These are phyloP conservation scores for Leccinum pachyderme DNA, from an alignment of 1,284 basidiomycete genomes.

Conservation along the genomic window DNA sequence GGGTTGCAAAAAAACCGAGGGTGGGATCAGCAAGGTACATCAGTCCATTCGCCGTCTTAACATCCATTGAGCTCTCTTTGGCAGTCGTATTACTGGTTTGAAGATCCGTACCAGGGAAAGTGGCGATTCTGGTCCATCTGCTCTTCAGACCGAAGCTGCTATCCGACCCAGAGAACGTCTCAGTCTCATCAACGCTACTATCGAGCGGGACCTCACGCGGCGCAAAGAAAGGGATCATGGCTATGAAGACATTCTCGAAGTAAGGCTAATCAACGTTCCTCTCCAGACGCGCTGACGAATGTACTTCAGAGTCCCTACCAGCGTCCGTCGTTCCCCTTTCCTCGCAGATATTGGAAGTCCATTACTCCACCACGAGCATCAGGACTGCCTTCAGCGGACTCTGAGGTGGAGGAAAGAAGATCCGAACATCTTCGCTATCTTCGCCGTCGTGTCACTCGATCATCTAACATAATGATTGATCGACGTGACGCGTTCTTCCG, in stretches of 20 bases:
- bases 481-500: conserved; percentile 48
- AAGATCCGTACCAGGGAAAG: conserved; percentile 47
- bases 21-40: conserved; percentile 40
- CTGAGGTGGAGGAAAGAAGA: conserved; percentile 33
- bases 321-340: conserved; percentile 43
- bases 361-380: conserved; percentile 41
- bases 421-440: conserved; percentile 49
- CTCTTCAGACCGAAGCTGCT: conserved; percentile 43
- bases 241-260: conserved; percentile 87
- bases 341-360: conserved; percentile 64
- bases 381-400: conserved; percentile 34
- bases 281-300: conserved; percentile 1
- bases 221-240: conserved; percentile 76
- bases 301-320: conserved; percentile 60
- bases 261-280: conserved; percentile 34
- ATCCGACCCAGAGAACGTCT: conserved; percentile 68
- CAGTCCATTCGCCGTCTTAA: neutral
- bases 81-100: conserved; percentile 47
- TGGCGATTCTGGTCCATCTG: conserved; percentile 44
- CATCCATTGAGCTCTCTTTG: conserved; percentile 3
- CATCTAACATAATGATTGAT: conserved; percentile 79
- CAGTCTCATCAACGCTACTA: conserved; percentile 56
- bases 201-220: conserved; percentile 65
- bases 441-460: conserved; percentile 77
- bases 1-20: conserved; percentile 59